Conservation (phyloP, 805 yeast species). For the Teunomyces pallodes region DNA sequence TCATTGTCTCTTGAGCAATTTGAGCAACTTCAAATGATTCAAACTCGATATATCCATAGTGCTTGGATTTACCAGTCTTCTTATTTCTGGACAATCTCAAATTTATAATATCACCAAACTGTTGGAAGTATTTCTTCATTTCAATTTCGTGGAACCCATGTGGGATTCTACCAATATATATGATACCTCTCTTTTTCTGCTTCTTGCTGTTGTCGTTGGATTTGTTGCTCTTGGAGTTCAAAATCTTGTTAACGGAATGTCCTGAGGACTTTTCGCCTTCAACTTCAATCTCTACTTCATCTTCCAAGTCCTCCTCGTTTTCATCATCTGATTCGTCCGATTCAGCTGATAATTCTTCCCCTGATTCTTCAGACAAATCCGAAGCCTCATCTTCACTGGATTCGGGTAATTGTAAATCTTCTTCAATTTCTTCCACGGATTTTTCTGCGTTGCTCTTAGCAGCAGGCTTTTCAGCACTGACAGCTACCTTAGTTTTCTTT, state of each 20-base stretch:
- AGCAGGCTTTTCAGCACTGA: slow-evolving; percentile 6
- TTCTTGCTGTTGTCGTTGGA: slow-evolving; percentile 19
- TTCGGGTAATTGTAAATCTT: slow-evolving; percentile 17
- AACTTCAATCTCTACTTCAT: slow-evolving; percentile 22
- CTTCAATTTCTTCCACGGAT: slow-evolving; percentile 21
- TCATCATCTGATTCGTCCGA: slow-evolving; percentile 12
- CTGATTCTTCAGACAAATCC: slow-evolving; percentile 21
- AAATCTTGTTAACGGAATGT: slow-evolving; percentile 20
- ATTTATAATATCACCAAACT: slow-evolving; percentile 83
- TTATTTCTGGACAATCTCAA: slow-evolving; percentile 84
- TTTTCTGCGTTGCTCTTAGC: slow-evolving; percentile 16
- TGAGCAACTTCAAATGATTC: slow-evolving; percentile 70
- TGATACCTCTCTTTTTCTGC: slow-evolving; percentile 51
- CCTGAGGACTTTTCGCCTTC: slow-evolving; percentile 20
- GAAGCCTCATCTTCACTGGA: slow-evolving; percentile 14
- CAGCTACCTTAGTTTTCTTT: slow-evolving; percentile 4
- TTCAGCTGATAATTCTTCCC: slow-evolving; percentile 24
- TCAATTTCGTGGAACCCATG: slow-evolving; percentile 86
- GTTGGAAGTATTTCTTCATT: slow-evolving; percentile 75
- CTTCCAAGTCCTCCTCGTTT: slow-evolving; percentile 18
- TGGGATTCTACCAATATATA: slow-evolving; percentile 91
- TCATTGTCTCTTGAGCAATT: slow-evolving; percentile 93
- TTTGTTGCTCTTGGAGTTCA: slow-evolving; percentile 9
- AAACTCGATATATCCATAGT: slow-evolving; percentile 89
- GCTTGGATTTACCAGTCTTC: slow-evolving; percentile 87